Percentiles rank a stretch among this genome's conserved stretches.
phyloP scores from a whole-genome alignment of 176 grass and related monocot genomes.

The Carex scoparia region DNA sequence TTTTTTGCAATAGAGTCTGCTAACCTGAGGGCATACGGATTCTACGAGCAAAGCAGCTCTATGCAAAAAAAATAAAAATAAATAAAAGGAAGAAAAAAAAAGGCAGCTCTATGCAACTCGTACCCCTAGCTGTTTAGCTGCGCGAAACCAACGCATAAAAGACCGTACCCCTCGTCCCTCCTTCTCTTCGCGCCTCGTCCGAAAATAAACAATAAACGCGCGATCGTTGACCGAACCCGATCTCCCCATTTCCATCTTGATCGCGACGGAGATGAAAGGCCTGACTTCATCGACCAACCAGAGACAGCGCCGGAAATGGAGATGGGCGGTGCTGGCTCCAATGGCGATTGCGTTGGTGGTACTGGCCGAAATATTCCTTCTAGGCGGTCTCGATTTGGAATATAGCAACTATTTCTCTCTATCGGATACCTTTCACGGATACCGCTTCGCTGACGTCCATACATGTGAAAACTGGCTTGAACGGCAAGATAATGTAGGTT shows the following conservation, averaged over 20 bases:
- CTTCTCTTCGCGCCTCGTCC: background rate
- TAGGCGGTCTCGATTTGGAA: slow-evolving; percentile 9
- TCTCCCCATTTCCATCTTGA: background rate
- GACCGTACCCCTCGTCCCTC: background rate
- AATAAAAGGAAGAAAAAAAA: too few relatives aligned
- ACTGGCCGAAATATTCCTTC: background rate
- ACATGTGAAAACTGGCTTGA: slow-evolving; percentile 16
- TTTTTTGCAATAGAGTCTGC: too few relatives aligned
- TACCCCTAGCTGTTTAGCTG: too few relatives aligned
- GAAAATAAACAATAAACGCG: background rate
- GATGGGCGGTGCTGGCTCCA: background rate
- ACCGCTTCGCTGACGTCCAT: background rate
- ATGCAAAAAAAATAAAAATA: too few relatives aligned
- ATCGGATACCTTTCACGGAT: background rate
- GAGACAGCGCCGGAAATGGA: slow-evolving; percentile 8
- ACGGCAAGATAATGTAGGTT: background rate
- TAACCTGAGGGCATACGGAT: too few relatives aligned
- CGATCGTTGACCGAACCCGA: background rate
- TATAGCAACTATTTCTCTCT: background rate
- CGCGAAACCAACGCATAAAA: background rate
- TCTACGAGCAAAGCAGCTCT: too few relatives aligned
- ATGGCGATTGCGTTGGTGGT: slow-evolving; percentile 2
- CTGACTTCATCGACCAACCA: background rate
- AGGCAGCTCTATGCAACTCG: too few relatives aligned
- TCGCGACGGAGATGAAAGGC: background rate